A percentile compares a stretch with the other conserved stretches of the same genome.
These are phyloP conservation scores for Gloeopeniophorella convolvens DNA, from an alignment of 768 basidiomycete species.

Conservation along the genomic window DNA sequence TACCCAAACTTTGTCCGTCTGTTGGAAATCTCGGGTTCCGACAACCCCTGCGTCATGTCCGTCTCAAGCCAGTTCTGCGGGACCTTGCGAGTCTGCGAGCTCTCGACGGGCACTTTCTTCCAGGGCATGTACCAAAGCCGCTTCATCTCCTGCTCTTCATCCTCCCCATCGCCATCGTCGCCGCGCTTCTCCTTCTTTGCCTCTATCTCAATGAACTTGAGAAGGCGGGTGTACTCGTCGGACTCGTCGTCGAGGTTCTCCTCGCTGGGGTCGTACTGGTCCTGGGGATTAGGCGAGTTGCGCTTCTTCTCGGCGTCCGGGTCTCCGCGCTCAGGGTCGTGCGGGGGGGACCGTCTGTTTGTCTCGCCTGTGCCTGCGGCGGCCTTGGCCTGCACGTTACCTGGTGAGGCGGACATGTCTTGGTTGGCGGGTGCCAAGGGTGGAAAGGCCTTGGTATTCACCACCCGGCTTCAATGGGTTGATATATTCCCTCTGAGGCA, in stretches of 20 bases:
- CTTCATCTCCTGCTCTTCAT: slow-evolving; percentile 21
- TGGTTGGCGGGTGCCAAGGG: too few relatives aligned
- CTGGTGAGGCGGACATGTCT: slow-evolving; percentile 11
- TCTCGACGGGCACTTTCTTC: slow-evolving; percentile 31
- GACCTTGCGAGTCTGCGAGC: slow-evolving; percentile 28
- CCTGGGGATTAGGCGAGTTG: not conserved
- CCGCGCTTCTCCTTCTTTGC: slow-evolving; percentile 12
- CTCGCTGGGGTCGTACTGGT: not conserved
- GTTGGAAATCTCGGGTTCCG: slow-evolving; percentile 28
- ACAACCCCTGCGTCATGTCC: slow-evolving; percentile 32
- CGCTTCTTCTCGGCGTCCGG: slow-evolving; percentile 10
- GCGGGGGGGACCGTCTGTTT: not conserved
- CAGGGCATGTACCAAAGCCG: slow-evolving; percentile 42
- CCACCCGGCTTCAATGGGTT: too few relatives aligned
- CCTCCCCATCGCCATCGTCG: not conserved
- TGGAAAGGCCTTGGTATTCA: too few relatives aligned
- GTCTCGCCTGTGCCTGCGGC: not conserved
- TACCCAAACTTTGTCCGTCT: slow-evolving; percentile 33
- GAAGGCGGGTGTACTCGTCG: slow-evolving; percentile 20
- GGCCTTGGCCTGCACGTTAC: not conserved
- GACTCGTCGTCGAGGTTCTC: slow-evolving; percentile 8
- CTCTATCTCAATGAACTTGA: slow-evolving; percentile 21
- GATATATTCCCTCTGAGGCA: too few relatives aligned
- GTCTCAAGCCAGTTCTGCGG: slow-evolving; percentile 38
- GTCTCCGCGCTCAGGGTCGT: slow-evolving; percentile 15